A percentile compares a stretch with the other conserved stretches of the same genome.
phyloP scores from a whole-genome alignment of 345 rosid genomes.

The Arabis alpina region DNA sequence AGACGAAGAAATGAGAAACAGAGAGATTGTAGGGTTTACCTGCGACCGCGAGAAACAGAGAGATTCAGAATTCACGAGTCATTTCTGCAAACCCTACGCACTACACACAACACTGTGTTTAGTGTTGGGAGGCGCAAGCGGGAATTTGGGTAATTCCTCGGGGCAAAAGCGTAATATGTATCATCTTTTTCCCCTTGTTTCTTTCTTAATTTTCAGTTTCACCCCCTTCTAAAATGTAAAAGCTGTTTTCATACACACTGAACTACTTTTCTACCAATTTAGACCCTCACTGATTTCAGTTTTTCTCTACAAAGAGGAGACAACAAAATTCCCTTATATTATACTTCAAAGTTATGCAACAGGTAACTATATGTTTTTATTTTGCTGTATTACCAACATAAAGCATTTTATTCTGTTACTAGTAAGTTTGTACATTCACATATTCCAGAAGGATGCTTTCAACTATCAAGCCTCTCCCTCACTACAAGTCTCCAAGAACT shows the following conservation, averaged over 20 bases:
- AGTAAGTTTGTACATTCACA: slow-evolving; percentile 21
- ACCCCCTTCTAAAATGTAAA: neutral
- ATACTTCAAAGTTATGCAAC: neutral
- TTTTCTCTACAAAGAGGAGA: neutral
- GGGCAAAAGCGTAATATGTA: slow-evolving; percentile 18
- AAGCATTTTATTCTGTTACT: slow-evolving; percentile 37
- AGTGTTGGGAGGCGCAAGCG: slow-evolving; percentile 41
- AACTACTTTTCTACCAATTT: neutral
- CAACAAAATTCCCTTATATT: neutral
- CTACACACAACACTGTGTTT: neutral
- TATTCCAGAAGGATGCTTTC: slow-evolving; percentile 4
- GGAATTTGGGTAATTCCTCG: slow-evolving; percentile 36
- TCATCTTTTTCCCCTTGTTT: neutral
- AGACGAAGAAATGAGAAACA: slow-evolving; percentile 2
- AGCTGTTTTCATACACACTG: neutral
- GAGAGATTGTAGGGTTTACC: slow-evolving; percentile 18
- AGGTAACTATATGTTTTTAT: neutral
- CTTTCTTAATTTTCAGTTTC: neutral
- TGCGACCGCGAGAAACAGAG: slow-evolving; percentile 8
- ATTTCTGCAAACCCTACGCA: slow-evolving; percentile 39
- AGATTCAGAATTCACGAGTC: slow-evolving; percentile 24
- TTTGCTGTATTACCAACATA: slow-evolving; percentile 24
- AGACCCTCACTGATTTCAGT: neutral
- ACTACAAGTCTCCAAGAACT: slow-evolving; percentile 61
- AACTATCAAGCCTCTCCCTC: slow-evolving; percentile 41